These are phyloP conservation scores for Collybiopsis confluens DNA, from an alignment of 768 basidiomycete species.

Conservation along the genomic window DNA sequence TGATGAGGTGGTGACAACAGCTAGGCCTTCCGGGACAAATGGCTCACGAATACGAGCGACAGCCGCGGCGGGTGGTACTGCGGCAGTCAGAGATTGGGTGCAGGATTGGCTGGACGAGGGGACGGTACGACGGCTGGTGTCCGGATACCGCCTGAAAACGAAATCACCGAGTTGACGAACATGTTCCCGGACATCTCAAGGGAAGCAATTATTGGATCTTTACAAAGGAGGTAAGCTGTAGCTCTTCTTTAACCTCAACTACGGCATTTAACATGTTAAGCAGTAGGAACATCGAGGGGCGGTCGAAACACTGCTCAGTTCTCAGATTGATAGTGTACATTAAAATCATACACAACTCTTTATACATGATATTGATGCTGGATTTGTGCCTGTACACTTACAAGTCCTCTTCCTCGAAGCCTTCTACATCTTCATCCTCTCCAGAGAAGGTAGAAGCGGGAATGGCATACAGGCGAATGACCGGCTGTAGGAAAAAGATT, in stretches of 20 bases:
- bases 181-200: slow-evolving; percentile 85
- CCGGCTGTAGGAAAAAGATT: slow-evolving; percentile 54
- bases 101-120: slow-evolving; percentile 69
- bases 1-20: slow-evolving; percentile 65
- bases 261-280: slow-evolving; percentile 6
- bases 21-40: slow-evolving; percentile 27
- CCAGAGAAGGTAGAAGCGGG: slow-evolving; percentile 81
- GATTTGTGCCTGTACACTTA: background rate
- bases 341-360: background rate
- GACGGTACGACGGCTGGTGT: slow-evolving; percentile 52
- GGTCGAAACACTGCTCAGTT: slow-evolving; percentile 70
- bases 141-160: slow-evolving; percentile 68
- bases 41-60: slow-evolving; percentile 18
- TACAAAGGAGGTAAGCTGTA: slow-evolving; percentile 72
- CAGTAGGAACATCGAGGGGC: slow-evolving; percentile 80
- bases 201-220: slow-evolving; percentile 66
- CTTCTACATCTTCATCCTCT: slow-evolving; percentile 64
- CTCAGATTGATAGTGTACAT: slow-evolving; percentile 24
- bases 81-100: slow-evolving; percentile 76
- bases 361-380: background rate
- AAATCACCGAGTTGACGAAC: slow-evolving; percentile 65
- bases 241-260: slow-evolving; percentile 6
- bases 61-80: slow-evolving; percentile 24
- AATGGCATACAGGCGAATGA: slow-evolving; percentile 92
- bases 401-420: slow-evolving; percentile 28